Base-by-base conservation (phyloP, 164 flowering plant genomes). In the Tetrastigma voinierianum region DNA sequence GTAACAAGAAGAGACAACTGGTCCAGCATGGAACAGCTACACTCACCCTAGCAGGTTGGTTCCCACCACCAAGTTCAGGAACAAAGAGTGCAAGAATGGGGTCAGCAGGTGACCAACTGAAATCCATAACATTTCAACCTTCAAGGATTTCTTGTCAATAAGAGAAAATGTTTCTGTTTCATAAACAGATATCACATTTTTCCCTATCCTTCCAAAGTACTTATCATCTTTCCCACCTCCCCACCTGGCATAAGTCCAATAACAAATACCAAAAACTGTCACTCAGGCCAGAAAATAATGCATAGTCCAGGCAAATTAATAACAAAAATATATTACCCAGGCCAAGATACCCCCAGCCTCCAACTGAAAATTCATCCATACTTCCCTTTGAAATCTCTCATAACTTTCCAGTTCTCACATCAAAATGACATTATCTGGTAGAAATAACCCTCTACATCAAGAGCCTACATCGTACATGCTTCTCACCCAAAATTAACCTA, bases 51-150 rank as follows among this genome's bases (percentile, higher is more conserved):
- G 99, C 98, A 77, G 99, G 99, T 70, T 96, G 99, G 70, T 96
- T 95, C n/a, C 98, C 98, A 67, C 98, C 94, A 72, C 97, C 99
- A 44, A 84, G 85, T 74, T 96, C 99, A 45, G 99, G 99, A 70
- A 93, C 99, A 81, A 83, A 93, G 32, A 93, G 83, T 14, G 98
- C 80, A 71, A 91, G 71, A 65, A 96, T 90, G 43, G 97, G 89
- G 81, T 93, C 98, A 48, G 96, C 75, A 16, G 98, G 98, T 17
- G 99, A 93, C 99, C 99, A 96, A 55, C 83, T 70, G 71, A 96
- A 89, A 67, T 96, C 99, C 76, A 91, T 66, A 14, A 96, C 93
- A 81, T 88, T 93, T 96, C 98, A 55, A 96, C 86, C 82, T 88
- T 93, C 61, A 96, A 59, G 12, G 99, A 90, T 76, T 90, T 93